phyloP scores from a whole-genome alignment of 1,139 yeast species.

The Kodamaea arcana region DNA sequence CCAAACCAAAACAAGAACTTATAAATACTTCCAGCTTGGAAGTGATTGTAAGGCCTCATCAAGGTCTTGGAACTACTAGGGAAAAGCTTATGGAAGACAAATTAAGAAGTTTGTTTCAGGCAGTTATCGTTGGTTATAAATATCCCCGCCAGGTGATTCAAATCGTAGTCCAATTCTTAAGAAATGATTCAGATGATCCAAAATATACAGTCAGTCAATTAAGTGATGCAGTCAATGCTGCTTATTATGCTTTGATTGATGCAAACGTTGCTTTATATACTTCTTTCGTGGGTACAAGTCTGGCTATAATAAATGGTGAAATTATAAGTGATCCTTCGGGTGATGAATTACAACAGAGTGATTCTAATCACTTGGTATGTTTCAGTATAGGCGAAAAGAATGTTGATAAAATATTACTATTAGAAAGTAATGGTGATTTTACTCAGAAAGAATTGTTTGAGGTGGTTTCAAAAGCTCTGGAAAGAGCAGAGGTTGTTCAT shows the following conservation, averaged over 20 bases:
- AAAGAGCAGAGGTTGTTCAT: slow-evolving; percentile 44
- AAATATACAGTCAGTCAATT: slow-evolving; percentile 50
- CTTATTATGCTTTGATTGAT: slow-evolving; percentile 69
- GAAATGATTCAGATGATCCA: slow-evolving; percentile 27
- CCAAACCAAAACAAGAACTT: slow-evolving; percentile 75
- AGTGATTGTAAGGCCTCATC: slow-evolving; percentile 73
- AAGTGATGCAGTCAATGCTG: slow-evolving; percentile 67
- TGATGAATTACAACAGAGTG: slow-evolving; percentile 35
- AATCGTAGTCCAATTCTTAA: slow-evolving; percentile 76
- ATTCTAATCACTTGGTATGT: slow-evolving; percentile 66
- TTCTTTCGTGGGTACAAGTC: slow-evolving; percentile 55
- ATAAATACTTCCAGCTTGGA: slow-evolving; percentile 79
- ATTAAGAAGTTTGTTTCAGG: slow-evolving; percentile 56
- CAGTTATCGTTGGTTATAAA: slow-evolving; percentile 58
- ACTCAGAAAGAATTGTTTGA: slow-evolving; percentile 50
- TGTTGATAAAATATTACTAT: slow-evolving; percentile 52
- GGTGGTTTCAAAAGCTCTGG: slow-evolving; percentile 46
- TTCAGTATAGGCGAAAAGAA: slow-evolving; percentile 51
- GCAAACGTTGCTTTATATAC: slow-evolving; percentile 69
- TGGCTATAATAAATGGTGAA: slow-evolving; percentile 33
- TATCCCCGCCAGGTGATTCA: slow-evolving; percentile 86
- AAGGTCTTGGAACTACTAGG: slow-evolving; percentile 72
- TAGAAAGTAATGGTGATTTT: slow-evolving; percentile 74
- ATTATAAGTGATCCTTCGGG: slow-evolving; percentile 43
- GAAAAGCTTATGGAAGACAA: slow-evolving; percentile 76